Conservation (phyloP, 768 basidiomycete genomes). For the Rhodosporidiobolus odoratus region DNA sequence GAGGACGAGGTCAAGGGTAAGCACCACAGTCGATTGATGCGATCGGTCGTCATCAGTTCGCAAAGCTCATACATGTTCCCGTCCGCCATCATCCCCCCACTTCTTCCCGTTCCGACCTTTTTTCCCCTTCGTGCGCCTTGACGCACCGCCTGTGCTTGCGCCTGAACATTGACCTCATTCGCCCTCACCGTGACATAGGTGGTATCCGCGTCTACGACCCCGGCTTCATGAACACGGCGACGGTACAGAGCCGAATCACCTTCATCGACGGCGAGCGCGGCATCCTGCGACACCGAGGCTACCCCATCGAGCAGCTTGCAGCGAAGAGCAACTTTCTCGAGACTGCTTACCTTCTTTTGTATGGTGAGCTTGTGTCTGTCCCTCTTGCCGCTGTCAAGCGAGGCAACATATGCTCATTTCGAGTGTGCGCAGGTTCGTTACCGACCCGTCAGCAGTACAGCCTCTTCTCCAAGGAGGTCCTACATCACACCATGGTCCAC, state of each 20-base stretch:
- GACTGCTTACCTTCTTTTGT: conserved; percentile 75
- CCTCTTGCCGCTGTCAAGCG: conserved; percentile 35
- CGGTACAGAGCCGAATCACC: conserved; percentile 56
- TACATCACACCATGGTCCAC: conserved; percentile 58
- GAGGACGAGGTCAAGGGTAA: conserved; percentile 37
- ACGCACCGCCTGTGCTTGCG: background rate
- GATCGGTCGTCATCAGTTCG: too few relatives aligned
- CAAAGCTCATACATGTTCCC: background rate
- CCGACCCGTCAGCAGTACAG: conserved; percentile 51
- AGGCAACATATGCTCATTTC: too few relatives aligned
- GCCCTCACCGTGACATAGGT: too few relatives aligned
- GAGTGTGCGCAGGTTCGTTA: too few relatives aligned
- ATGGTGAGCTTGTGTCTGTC: conserved; percentile 76
- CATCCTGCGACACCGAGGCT: conserved; percentile 60
- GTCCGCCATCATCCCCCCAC: background rate
- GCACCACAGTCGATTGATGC: background rate
- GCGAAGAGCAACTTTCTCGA: conserved; percentile 73
- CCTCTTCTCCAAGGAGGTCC: conserved; percentile 66
- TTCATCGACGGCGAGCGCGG: conserved; percentile 80
- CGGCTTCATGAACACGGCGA: conserved; percentile 58
- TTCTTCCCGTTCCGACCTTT: background rate
- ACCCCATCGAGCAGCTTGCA: conserved; percentile 87
- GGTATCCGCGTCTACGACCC: conserved; percentile 30
- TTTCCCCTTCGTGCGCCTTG: background rate
- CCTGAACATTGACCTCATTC: background rate